Conservation (phyloP, 169 alveolate species). For the Cryptosporidium sp. region DNA sequence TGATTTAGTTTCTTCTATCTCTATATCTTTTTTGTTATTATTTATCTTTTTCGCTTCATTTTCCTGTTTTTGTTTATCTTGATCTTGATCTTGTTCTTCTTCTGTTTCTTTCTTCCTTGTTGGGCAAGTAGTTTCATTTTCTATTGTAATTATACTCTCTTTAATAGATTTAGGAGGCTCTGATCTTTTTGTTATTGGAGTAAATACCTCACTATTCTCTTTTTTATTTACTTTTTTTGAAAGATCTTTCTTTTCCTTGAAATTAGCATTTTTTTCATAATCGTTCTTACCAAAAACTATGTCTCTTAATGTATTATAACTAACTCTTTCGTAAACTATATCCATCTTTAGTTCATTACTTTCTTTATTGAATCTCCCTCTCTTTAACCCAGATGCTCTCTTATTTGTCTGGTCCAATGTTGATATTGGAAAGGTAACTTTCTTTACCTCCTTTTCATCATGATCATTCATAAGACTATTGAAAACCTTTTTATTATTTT, state of each 20-base stretch:
- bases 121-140: constrained; percentile 38
- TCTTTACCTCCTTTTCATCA: background rate
- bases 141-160: background rate
- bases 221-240: background rate
- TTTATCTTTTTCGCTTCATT: background rate
- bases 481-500: too few relatives aligned
- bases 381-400: constrained; percentile 48
- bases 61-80: background rate
- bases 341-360: background rate
- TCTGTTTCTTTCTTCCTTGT: constrained; percentile 6
- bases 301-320: background rate
- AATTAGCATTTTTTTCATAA: background rate
- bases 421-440: background rate
- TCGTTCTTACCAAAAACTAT: background rate
- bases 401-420: constrained; percentile 7
- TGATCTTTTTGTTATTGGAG: background rate
- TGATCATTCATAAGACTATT: background rate
- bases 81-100: background rate
- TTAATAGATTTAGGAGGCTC: background rate
- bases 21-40: background rate
- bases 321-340: background rate
- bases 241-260: background rate
- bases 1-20: background rate
- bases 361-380: constrained; percentile 35
- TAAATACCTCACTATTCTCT: background rate